phyloP scores from a whole-genome alignment of 2,329 filamentous ascomycete genomes.

The Chalara sp. region DNA sequence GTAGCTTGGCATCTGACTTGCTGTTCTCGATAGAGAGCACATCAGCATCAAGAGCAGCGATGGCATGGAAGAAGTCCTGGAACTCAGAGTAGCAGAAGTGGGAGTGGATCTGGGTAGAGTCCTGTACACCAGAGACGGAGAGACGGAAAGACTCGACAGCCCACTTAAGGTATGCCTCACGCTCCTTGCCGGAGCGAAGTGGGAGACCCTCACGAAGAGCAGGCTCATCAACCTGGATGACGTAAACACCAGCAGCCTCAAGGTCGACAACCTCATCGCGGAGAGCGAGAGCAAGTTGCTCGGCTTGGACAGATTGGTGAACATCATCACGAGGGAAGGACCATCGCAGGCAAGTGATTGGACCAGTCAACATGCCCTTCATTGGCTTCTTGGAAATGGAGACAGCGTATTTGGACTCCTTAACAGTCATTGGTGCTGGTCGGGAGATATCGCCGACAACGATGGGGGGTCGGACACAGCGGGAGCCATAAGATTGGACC shows the following conservation, averaged over 20 bases:
- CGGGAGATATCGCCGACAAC: slow-evolving; percentile 98
- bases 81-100: slow-evolving; percentile 99
- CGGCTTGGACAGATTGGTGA: slow-evolving; percentile 97
- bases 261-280: slow-evolving; percentile 98
- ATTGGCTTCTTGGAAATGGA: slow-evolving; percentile 97
- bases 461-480: slow-evolving; percentile 96
- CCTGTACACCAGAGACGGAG: slow-evolving; percentile 83
- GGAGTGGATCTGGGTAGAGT: slow-evolving; percentile 98
- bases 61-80: slow-evolving; percentile 99
- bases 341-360: slow-evolving; percentile 98
- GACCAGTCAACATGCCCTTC: slow-evolving; percentile 99
- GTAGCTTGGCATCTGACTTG: slow-evolving; percentile 99
- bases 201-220: slow-evolving; percentile 99
- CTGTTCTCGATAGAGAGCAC: slow-evolving; percentile 99
- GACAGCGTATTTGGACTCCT: slow-evolving; percentile 99
- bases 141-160: slow-evolving; percentile 98
- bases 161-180: slow-evolving; percentile 95
- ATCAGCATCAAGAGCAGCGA: slow-evolving; percentile 94
- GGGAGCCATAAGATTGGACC: slow-evolving; percentile 98
- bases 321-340: slow-evolving; percentile 99
- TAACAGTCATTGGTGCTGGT: slow-evolving; percentile 96
- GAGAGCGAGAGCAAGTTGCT: slow-evolving; percentile 96
- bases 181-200: slow-evolving; percentile 87
- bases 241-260: slow-evolving; percentile 89
- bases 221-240: slow-evolving; percentile 99